Percentiles rank a stretch among this genome's conserved stretches.
phyloP scores from a whole-genome alignment of 2,329 filamentous ascomycete genomes.

The Colletotrichum sp. region DNA sequence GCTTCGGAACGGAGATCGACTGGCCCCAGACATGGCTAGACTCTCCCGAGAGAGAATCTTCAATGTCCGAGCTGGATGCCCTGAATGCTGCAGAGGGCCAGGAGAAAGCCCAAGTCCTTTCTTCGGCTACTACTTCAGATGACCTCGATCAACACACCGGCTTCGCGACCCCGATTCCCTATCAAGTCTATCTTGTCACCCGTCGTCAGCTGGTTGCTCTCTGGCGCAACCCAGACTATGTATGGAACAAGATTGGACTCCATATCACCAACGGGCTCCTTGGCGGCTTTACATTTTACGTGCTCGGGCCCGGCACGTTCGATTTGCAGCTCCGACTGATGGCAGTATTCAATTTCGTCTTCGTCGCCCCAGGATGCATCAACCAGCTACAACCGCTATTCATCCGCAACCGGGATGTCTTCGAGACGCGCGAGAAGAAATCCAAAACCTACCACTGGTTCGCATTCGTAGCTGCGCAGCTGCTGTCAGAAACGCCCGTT shows the following conservation, averaged over 20 bases:
- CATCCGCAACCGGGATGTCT: constrained; percentile 50
- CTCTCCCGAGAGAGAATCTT: constrained; percentile 1
- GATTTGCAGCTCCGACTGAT: constrained; percentile 47
- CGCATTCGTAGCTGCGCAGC: constrained; percentile 48
- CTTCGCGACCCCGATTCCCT: constrained; percentile 8
- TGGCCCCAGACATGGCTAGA: constrained; percentile 19
- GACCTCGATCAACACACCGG: not conserved
- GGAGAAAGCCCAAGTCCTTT: constrained; percentile 16
- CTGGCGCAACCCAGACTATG: constrained; percentile 34
- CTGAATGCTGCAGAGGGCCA: not conserved
- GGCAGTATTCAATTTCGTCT: constrained; percentile 57
- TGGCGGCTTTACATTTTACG: constrained; percentile 52
- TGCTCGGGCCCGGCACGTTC: constrained; percentile 43
- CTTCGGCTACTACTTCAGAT: constrained; percentile 32
- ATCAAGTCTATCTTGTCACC: constrained; percentile 14
- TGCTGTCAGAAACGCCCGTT: constrained; percentile 50
- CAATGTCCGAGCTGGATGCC: constrained; percentile 8
- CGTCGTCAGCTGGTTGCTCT: constrained; percentile 5
- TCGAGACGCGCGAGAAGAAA: constrained; percentile 54
- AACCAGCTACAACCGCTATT: constrained; percentile 55
- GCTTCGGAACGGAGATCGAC: constrained; percentile 4
- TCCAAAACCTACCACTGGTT: constrained; percentile 55
- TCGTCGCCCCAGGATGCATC: constrained; percentile 52
- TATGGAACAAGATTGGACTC: constrained; percentile 49
- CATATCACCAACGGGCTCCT: constrained; percentile 27